These are phyloP conservation scores for Oropetium thomaeum DNA, from an alignment of 176 grass and related monocot species.

Conservation along the genomic window DNA sequence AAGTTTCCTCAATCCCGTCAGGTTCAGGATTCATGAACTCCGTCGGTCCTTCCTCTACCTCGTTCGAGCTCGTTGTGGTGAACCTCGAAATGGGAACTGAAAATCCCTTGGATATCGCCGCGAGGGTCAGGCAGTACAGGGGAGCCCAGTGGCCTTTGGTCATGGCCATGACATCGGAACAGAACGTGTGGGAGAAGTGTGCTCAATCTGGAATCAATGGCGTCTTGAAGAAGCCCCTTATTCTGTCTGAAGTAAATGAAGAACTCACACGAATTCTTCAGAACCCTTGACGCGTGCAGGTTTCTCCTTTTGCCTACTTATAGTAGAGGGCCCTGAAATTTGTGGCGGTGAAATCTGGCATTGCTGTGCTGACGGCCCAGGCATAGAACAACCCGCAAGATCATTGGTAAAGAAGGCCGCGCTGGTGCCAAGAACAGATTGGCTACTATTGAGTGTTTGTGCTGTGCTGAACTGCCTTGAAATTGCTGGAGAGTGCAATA, in stretches of 20 bases:
- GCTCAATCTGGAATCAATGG: slow-evolving; percentile 43
- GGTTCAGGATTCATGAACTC: slow-evolving; percentile 56
- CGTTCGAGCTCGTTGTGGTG: slow-evolving; percentile 55
- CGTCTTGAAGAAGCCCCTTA: slow-evolving; percentile 45
- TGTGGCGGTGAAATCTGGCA: neutral
- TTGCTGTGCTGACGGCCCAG: neutral
- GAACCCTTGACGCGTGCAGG: slow-evolving; percentile 22
- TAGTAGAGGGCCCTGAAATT: neutral
- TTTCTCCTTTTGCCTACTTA: neutral
- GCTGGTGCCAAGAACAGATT: neutral
- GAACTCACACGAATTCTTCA: slow-evolving; percentile 52
- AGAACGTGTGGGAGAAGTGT: slow-evolving; percentile 68
- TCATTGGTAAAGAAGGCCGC: neutral
- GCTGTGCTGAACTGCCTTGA: neutral
- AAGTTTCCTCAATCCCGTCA: slow-evolving; percentile 47
- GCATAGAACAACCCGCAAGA: neutral
- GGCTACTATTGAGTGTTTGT: neutral
- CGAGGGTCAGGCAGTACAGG: slow-evolving; percentile 49
- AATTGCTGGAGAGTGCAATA: neutral
- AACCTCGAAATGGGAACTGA: slow-evolving; percentile 53
- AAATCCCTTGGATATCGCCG: slow-evolving; percentile 54
- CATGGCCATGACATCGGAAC: slow-evolving; percentile 53
- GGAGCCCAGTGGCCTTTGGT: slow-evolving; percentile 55
- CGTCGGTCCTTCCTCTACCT: slow-evolving; percentile 14
- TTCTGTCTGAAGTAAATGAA: slow-evolving; percentile 38